Percentiles rank a stretch among this genome's conserved stretches.
Conservation (phyloP, 768 basidiomycete species). For the Psilocybe azurescens region DNA sequence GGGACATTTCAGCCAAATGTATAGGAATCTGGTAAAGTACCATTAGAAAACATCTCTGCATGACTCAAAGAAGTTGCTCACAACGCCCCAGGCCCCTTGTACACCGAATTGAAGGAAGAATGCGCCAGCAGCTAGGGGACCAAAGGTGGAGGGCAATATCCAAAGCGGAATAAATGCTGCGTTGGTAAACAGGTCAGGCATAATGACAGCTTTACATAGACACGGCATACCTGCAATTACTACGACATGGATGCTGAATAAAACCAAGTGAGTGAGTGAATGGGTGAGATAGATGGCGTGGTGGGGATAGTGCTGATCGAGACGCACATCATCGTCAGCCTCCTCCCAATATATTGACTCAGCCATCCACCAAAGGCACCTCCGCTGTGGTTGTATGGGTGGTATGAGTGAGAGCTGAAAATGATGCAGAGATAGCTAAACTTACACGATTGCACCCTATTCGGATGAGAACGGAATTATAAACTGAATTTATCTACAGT, state of each 20-base stretch:
- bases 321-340: constrained; percentile 76
- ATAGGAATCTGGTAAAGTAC: constrained; percentile 59
- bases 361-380: constrained; percentile 74
- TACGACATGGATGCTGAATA: constrained; percentile 54
- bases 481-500: neutral
- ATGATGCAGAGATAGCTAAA: neutral
- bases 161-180: constrained; percentile 74
- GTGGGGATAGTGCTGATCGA: no score
- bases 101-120: constrained; percentile 90
- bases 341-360: constrained; percentile 80
- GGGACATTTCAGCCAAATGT: constrained; percentile 82
- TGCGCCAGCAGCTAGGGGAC: constrained; percentile 77
- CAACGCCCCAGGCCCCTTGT: constrained; percentile 91
- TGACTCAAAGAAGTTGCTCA: constrained; percentile 53
- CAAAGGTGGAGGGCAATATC: constrained; percentile 78
- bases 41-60: constrained; percentile 42
- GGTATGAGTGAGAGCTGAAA: neutral
- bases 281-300: no score
- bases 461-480: constrained; percentile 1
- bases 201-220: neutral
- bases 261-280: neutral
- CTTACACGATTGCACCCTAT: constrained; percentile 45
- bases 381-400: constrained; percentile 42
- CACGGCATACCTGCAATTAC: constrained; percentile 50
- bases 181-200: neutral